Evolutionary conservation across 2,329 filamentous ascomycete genomes (phyloP), one percentile per base, ranked within the genome.

Genomic region (Fusarium musae): DNA sequence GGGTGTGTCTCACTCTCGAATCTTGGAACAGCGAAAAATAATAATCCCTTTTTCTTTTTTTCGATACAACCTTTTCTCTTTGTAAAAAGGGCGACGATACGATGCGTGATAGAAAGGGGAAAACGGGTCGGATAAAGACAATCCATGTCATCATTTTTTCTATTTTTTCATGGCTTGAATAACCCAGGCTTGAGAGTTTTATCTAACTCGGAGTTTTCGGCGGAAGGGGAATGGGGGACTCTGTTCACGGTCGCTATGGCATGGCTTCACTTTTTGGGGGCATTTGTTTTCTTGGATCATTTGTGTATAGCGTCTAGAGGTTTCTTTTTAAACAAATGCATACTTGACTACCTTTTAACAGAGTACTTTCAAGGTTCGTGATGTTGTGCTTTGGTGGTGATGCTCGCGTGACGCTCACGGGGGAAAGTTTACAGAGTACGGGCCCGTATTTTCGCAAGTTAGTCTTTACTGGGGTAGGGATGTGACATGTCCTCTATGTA

Each of bases 301-400:
- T 47, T 39, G 54, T 59, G 56, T 53, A 70, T 32, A 71, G 68
- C 68, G 61, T 67, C 16, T 71, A 59, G 56, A 71, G 53, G 30
- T 44, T 54, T 46, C 30, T 40, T 66, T 66, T 43, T 50, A 23
- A 58, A 57, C 39, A 26, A 60, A 71, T 62, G 30, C 56, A 61
- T 61, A 54, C 36, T 44, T 50, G 26, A 40, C 39, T 15, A 32
- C 16, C 16, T 28, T 26, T 26, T 26, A 26, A 26, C 6, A 6
- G 26, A 6, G 26, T 26, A 26, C 5, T 26, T 26, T 26, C 26
- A 26, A 26, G 26, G 26, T 26, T 16, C 6, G 32, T 13, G 12
- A 34, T 15, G 15, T 53, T 15, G 15, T 59, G 7, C 10, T 23
- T 7, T 13, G n/a, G 6, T 9, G 17, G 5, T 23, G 13, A 26